Base-by-base conservation (phyloP, 345 rosid genomes). In the Bruguiera gymnorhiza region DNA sequence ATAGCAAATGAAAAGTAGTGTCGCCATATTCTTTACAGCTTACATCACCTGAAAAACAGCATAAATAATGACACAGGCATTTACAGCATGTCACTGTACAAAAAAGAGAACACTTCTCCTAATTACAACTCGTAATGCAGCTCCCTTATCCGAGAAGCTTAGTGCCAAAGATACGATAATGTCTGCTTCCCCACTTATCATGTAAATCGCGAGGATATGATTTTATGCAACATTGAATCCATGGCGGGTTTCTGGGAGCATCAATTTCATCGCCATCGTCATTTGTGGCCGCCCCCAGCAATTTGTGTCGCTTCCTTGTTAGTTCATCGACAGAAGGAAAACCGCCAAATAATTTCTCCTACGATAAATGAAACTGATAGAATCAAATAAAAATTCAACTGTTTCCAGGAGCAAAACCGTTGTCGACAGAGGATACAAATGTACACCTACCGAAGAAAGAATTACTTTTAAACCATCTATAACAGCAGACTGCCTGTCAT, bases 241-340 rank as follows among this genome's bases (percentile, higher is more conserved):
- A 89, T 39, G 96, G 96, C 18, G 98, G 98, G 70, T 80, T 81
- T 79, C 97, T 86, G 27, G 78, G 72, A 51, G 82, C 79, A 68
- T 51, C 73, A 4, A 69, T 67, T 70, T 74, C 80, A 10, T 78
- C 65, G 34, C 75, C 79, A 43, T 71, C 69, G 3, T 70, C 70
- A 23, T 60, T 77, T 55, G 56, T 70, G 3, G 66, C 68, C 51
- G 85, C 74, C 63, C 97, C 96, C 7, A 93, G 87, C 83, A 91
- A 79, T 64, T 48, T 68, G 81, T 82, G 77, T 75, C 85, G 65
- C 77, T 84, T 89, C 68, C 53, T 76, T 57, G 31, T 79, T 81
- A 91, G 48, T 13, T 43, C 68, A 60, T 81, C 81, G 1, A 66
- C 36, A 4, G 80, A 52, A 6, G 84, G 82, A 66, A 67, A 43